These are phyloP conservation scores for Trapa bicornis DNA, from an alignment of 345 rosid species.

Conservation along the genomic window DNA sequence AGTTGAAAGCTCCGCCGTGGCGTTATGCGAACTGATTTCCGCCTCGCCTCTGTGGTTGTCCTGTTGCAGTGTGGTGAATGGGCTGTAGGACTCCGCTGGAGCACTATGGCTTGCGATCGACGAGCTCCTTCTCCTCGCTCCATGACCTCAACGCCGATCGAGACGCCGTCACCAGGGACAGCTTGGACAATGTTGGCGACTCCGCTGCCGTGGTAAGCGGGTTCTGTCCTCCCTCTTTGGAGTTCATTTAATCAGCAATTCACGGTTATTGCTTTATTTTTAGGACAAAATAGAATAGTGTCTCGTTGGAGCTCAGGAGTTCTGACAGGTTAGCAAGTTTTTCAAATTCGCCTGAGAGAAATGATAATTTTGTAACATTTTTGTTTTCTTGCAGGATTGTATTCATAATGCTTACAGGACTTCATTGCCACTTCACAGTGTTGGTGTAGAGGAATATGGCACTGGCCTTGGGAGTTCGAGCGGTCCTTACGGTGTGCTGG, in stretches of 20 bases:
- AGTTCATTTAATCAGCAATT: background rate
- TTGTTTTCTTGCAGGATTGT: conserved; percentile 37
- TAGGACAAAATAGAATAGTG: background rate
- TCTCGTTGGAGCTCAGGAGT: background rate
- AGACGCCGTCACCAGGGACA: conserved; percentile 31
- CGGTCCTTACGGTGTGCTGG: conserved; percentile 35
- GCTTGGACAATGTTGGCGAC: conserved; percentile 38
- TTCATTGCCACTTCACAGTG: conserved; percentile 50
- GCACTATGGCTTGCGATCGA: conserved; percentile 57
- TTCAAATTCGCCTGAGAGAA: background rate
- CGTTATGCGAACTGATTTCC: background rate
- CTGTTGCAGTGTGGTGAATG: conserved; percentile 23
- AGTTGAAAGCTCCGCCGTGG: background rate
- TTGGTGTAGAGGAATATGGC: conserved; percentile 53
- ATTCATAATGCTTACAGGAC: conserved; percentile 58
- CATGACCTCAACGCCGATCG: conserved; percentile 73
- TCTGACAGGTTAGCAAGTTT: background rate
- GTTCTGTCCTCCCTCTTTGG: background rate
- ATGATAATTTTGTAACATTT: background rate
- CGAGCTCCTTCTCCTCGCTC: conserved; percentile 57
- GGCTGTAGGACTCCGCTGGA: conserved; percentile 67
- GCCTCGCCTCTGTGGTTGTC: background rate
- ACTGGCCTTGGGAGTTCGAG: conserved; percentile 40
- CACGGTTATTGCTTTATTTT: background rate
- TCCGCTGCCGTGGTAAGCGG: conserved; percentile 40